phyloP scores from a whole-genome alignment of 164 flowering plant species.

The Echeveria elegans region DNA sequence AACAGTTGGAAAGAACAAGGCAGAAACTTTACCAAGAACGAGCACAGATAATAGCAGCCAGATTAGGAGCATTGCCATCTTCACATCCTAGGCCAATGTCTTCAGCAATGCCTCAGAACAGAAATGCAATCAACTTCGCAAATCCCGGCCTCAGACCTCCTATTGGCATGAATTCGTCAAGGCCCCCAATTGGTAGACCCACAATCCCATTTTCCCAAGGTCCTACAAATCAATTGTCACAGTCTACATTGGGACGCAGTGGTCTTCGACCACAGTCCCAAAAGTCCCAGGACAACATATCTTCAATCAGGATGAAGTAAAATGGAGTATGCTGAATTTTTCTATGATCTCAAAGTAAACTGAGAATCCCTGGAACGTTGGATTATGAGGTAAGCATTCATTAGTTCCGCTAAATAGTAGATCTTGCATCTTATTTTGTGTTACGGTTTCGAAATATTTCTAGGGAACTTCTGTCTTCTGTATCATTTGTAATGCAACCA shows the following conservation, averaged over 20 bases:
- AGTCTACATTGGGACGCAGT: constrained; percentile 31
- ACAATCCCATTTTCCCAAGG: constrained; percentile 24
- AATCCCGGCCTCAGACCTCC: constrained; percentile 39
- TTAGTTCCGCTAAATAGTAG: background rate
- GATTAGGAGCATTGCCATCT: constrained; percentile 64
- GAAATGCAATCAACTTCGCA: constrained; percentile 37
- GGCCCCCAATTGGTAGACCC: constrained; percentile 41
- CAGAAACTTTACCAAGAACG: constrained; percentile 83
- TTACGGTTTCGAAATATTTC: background rate
- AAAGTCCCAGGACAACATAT: constrained; percentile 26
- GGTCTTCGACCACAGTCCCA: constrained; percentile 23
- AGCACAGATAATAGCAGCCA: constrained; percentile 78
- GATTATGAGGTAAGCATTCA: background rate
- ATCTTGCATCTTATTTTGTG: too few species aligned
- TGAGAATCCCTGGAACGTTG: background rate
- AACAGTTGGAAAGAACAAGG: constrained; percentile 75
- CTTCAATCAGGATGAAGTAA: constrained; percentile 29
- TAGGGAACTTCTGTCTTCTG: background rate
- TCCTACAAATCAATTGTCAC: constrained; percentile 21
- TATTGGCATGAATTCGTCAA: constrained; percentile 28
- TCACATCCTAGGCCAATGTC: constrained; percentile 48
- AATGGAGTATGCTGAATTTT: too few species aligned
- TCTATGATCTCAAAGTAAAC: background rate
- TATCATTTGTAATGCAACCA: background rate
- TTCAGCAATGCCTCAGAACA: constrained; percentile 38